These are phyloP conservation scores for Phlebiopsis flavidoalba DNA, from an alignment of 768 basidiomycete genomes.

Conservation along the genomic window DNA sequence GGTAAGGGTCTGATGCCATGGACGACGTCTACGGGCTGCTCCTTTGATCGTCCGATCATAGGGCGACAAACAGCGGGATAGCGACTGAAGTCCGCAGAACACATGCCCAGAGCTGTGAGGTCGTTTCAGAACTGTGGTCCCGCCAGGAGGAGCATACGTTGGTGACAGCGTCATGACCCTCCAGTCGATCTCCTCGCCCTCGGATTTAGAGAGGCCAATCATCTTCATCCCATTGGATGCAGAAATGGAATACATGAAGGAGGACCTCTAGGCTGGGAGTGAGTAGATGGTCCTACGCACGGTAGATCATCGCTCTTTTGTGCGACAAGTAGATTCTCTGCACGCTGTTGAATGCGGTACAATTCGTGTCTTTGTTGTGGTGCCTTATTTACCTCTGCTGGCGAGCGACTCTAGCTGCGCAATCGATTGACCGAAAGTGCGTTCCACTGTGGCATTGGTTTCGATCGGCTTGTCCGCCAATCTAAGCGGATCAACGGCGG, in stretches of 20 bases:
- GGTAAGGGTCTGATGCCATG: background rate
- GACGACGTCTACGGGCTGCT: conserved; percentile 2
- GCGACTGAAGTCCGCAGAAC: conserved; percentile 26
- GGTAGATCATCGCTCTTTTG: background rate
- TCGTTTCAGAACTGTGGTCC: conserved; percentile 38
- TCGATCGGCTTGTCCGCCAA: background rate
- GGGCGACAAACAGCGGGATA: conserved; percentile 5
- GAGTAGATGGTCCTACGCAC: conserved; percentile 1
- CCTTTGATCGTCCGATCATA: background rate
- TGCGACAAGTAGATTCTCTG: background rate
- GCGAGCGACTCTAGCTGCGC: background rate
- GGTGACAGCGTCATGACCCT: conserved; percentile 48
- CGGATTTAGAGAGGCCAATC: too few relatives aligned
- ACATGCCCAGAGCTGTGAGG: conserved; percentile 37
- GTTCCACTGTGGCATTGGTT: background rate
- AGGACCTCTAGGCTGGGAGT: conserved; percentile 7
- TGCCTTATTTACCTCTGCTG: background rate
- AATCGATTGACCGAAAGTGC: background rate
- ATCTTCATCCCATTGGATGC: background rate
- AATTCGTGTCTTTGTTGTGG: background rate
- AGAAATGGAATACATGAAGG: conserved; percentile 4
- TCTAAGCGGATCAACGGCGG: background rate
- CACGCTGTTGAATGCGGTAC: background rate
- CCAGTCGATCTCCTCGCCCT: background rate
- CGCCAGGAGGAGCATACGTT: conserved; percentile 60